Percentiles rank a stretch among this genome's conserved stretches.
These are phyloP conservation scores for Baorangia bicolor DNA, from an alignment of 768 basidiomycete species.

Conservation along the genomic window DNA sequence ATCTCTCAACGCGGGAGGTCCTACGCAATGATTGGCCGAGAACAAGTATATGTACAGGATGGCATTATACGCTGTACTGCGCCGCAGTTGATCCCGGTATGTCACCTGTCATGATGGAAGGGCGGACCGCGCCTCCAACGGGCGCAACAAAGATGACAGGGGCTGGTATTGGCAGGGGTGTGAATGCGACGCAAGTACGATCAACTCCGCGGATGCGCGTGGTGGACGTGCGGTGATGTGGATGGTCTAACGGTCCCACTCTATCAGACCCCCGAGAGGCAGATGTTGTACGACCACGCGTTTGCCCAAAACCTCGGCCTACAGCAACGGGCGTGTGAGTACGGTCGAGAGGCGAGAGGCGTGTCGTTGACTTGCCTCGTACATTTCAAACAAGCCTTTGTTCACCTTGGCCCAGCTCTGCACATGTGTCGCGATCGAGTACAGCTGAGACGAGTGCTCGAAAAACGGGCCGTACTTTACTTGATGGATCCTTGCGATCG, in stretches of 20 bases:
- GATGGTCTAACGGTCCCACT: conserved; percentile 48
- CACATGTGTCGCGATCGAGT: conserved; percentile 85
- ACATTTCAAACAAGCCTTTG: conserved; percentile 93
- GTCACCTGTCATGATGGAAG: conserved; percentile 6
- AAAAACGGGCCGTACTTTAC: conserved; percentile 88
- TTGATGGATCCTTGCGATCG: conserved; percentile 72
- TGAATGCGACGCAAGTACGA: conserved; percentile 6
- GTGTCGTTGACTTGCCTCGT: conserved; percentile 53
- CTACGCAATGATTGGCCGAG: not conserved
- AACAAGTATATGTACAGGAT: not conserved
- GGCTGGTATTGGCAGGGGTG: conserved; percentile 14
- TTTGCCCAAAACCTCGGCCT: conserved; percentile 92
- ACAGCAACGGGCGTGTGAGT: conserved; percentile 6
- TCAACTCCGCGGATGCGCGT: conserved; percentile 21
- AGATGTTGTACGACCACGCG: conserved; percentile 96
- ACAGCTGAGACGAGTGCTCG: conserved; percentile 88
- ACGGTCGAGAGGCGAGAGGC: not conserved
- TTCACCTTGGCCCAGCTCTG: conserved; percentile 91
- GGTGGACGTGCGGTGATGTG: not conserved
- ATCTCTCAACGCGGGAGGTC: not conserved
- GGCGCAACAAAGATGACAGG: not conserved
- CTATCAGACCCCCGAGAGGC: conserved; percentile 77
- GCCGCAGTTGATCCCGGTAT: not conserved
- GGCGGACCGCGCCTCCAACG: not conserved
- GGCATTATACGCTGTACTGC: not conserved